Evolutionary conservation across 768 basidiomycete genomes (phyloP), one percentile per base, ranked within the genome.

Genomic region (Hypsizygus marmoreus): DNA sequence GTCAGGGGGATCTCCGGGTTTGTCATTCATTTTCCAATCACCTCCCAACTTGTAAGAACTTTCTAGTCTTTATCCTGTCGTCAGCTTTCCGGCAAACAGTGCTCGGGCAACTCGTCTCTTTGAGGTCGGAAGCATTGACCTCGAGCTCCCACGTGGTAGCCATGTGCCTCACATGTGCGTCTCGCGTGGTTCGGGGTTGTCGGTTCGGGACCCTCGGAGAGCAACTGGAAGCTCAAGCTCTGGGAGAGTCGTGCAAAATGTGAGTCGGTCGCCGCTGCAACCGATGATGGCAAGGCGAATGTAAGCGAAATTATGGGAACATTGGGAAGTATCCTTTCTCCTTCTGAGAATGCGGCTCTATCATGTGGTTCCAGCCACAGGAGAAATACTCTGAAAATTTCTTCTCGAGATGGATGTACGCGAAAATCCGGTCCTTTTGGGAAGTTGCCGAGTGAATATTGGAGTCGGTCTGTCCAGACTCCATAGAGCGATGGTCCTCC

Each of bases 1-100:
- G 55, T 54, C 64, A 64, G 54, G 58, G 64, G 63, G 58, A 70
- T 71, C 68, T 69, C 68, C 70, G 68, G 59, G 55, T 60, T 60
- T 57, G 62, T 63, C 53, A 60, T 41, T 50, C 47, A 50, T 52
- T 41, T 47, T 37, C 35, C 47, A 49, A 40, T 26, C 36, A 41
- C 46, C 39, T 42, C 41, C 36, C 44, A 43, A 20, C 43, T 43
- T 30, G 32, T 23, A 53, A 49, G 33, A 39, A 34, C 14, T 45
- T 45, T 31, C 43, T 30, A n/a, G 29, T 45, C 40, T 32, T 33
- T 36, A 46, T 41, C 40, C 39, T 35, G 13, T 54, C 37, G 43
- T 39, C 20, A n/a, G 32, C 37, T 40, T 33, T 36, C 23, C 31
- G 24, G 22, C 47, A 26, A 4, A n/a, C 13, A 16, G 10, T 19